phyloP scores from a whole-genome alignment of 1,139 yeast genomes.

The Torulaspora pretoriensis region DNA sequence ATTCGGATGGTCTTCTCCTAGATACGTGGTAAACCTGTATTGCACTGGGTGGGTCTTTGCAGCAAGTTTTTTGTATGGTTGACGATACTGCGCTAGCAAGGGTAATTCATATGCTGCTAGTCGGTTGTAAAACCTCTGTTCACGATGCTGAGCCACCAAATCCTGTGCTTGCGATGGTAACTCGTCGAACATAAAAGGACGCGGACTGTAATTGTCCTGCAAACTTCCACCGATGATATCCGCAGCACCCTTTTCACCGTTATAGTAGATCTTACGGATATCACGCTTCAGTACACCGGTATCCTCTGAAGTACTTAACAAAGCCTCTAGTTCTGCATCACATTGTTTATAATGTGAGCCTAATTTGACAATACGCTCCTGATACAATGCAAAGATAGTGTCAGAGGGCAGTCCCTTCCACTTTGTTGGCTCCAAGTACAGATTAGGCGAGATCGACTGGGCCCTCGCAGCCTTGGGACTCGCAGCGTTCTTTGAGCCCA shows the following conservation, averaged over 20 bases:
- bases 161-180: constrained; percentile 58
- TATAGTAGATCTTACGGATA: constrained; percentile 38
- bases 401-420: constrained; percentile 70
- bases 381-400: constrained; percentile 55
- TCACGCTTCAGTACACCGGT: constrained; percentile 37
- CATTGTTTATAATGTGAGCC: constrained; percentile 57
- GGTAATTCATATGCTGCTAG: constrained; percentile 93
- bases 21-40: constrained; percentile 67
- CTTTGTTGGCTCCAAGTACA: constrained; percentile 48
- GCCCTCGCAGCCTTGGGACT: constrained; percentile 10
- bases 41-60: constrained; percentile 50
- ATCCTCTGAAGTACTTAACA: constrained; percentile 40
- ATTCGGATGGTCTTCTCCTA: constrained; percentile 70
- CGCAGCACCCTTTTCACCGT: constrained; percentile 39
- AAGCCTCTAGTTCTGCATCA: constrained; percentile 44
- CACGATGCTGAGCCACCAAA: constrained; percentile 58
- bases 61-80: constrained; percentile 51
- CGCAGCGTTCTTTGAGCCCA: background rate
- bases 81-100: constrained; percentile 67
- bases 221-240: constrained; percentile 34
- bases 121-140: constrained; percentile 62
- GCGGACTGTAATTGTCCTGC: constrained; percentile 23
- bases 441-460: constrained; percentile 11
- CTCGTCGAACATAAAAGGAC: constrained; percentile 50
- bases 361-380: constrained; percentile 51